phyloP scores from a whole-genome alignment of 306 rosid species.

The Quercus variabilis region DNA sequence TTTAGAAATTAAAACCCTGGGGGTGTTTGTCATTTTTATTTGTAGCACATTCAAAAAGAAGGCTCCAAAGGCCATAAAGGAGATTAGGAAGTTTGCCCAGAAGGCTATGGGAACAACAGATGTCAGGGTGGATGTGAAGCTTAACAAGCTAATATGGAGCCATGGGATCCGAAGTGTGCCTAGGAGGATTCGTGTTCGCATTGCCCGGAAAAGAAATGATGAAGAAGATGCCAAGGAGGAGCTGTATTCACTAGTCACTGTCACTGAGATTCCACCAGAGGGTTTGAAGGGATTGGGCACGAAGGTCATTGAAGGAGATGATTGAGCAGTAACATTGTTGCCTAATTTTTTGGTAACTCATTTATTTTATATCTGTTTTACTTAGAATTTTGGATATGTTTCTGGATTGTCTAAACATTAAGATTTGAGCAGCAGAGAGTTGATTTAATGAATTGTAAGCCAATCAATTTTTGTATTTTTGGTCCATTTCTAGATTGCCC shows the following conservation, averaged over 20 bases:
- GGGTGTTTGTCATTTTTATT: background rate
- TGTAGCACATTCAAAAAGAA: constrained; percentile 43
- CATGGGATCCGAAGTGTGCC: constrained; percentile 48
- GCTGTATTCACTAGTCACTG: constrained; percentile 44
- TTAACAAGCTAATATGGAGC: constrained; percentile 46
- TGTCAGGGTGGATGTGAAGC: constrained; percentile 50
- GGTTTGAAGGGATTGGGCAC: constrained; percentile 37
- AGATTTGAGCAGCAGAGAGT: background rate
- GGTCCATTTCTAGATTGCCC: background rate
- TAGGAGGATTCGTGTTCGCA: constrained; percentile 36
- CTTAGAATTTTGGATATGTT: background rate
- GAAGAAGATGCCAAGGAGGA: constrained; percentile 55
- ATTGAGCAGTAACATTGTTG: constrained; percentile 4
- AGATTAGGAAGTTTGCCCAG: constrained; percentile 48
- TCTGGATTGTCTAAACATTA: background rate
- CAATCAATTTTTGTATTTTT: background rate
- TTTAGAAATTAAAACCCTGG: background rate
- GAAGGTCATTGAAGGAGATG: constrained; percentile 32
- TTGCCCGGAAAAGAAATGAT: constrained; percentile 44
- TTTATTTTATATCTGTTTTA: background rate
- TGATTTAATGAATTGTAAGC: background rate
- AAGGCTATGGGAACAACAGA: constrained; percentile 50
- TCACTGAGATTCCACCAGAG: constrained; percentile 39
- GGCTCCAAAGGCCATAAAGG: constrained; percentile 44
- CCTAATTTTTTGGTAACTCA: background rate